Conservation (phyloP, 2,329 filamentous ascomycete genomes). For the Pseudocercospora eumusae region DNA sequence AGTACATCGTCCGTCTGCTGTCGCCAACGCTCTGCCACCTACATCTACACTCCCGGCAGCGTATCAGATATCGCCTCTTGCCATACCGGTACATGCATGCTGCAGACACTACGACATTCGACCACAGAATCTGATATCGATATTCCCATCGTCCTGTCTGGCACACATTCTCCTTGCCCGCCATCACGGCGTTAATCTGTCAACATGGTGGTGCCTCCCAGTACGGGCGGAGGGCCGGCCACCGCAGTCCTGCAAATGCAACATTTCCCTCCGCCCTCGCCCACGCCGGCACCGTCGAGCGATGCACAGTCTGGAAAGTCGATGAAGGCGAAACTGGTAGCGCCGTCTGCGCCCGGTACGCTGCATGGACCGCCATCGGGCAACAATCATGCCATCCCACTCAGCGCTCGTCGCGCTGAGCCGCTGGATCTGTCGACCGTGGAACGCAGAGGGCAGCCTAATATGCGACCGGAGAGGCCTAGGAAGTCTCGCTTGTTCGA, state of each 20-base stretch:
- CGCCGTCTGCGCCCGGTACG: constrained; percentile 34
- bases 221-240: constrained; percentile 28
- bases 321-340: constrained; percentile 27
- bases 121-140: background rate
- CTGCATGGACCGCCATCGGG: constrained; percentile 43
- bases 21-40: background rate
- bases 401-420: constrained; percentile 64
- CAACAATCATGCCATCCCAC: constrained; percentile 52
- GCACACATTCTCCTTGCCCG: background rate
- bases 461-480: constrained; percentile 60
- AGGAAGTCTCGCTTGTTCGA: constrained; percentile 66
- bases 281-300: constrained; percentile 21
- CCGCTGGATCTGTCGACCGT: constrained; percentile 85
- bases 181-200: constrained; percentile 17
- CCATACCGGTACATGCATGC: constrained; percentile 11
- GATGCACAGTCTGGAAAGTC: constrained; percentile 19
- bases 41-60: background rate
- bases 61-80: constrained; percentile 5
- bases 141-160: constrained; percentile 4
- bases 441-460: constrained; percentile 83
- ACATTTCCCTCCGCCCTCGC: constrained; percentile 20
- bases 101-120: background rate
- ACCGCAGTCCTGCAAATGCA: constrained; percentile 15
- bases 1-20: background rate
- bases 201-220: constrained; percentile 38